Base-by-base conservation (phyloP, 345 rosid species). In the Populus ilicifolia region DNA sequence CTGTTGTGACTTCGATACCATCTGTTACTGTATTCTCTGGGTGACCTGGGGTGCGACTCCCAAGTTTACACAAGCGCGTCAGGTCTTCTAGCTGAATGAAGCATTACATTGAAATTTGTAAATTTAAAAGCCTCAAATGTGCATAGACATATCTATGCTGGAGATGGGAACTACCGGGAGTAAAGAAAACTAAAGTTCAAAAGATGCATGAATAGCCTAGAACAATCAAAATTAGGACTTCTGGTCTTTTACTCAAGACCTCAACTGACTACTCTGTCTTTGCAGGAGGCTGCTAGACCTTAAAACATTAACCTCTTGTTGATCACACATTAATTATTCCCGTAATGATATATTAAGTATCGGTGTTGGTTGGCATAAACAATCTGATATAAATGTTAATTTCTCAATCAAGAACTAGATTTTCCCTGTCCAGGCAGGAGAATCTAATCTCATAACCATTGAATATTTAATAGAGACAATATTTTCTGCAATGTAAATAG, bases 1-100 rank as follows among this genome's bases (percentile, higher is more conserved):
- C 84, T 36, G 87, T 86, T 10, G 87, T 82, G 71, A 78, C 87
- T 84, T 84, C 87, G 80, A 82, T 76, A n/a, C 89, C 85, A 62
- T 81, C 79, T 1, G 87, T 84, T 41, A 79, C 76, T 13, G 61
- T 70, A 67, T 84, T 86, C 80, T 84, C 85, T 4, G 87, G 85
- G 59, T 86, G 85, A 20, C 89, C 84, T 1, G 87, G 87, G 18
- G 84, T 82, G 20, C 75, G 46, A 25, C 89, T 84, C 39, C 85
- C 87, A 33, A 78, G 80, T 75, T 86, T 71, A 68, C 87, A 78
- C 39, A 84, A 67, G 18, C 41, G n/a, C 78, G 78, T 74, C 13
- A 84, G 43, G 64, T 84, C 87, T 70, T 83, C 78, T 61, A 77
- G 14, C 84, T 83, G 71, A 27, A 69, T 18, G 17, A 68, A 69